phyloP scores from a whole-genome alignment of 2,329 filamentous ascomycete species.

The Pseudopithomyces maydicus region DNA sequence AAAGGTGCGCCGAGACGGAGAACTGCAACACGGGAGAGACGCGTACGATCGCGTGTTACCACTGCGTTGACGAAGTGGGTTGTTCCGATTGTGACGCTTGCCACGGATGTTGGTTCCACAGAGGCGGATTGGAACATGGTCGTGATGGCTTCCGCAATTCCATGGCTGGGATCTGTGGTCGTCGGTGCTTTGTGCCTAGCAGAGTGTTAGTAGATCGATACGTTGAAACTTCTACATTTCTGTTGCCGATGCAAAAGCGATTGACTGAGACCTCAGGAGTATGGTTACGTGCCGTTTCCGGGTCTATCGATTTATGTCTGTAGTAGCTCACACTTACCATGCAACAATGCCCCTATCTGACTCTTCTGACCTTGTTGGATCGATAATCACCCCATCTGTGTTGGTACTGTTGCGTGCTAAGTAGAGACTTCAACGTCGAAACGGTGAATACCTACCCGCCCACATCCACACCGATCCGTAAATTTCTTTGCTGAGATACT shows the following conservation, averaged over 20 bases:
- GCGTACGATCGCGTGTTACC: constrained; percentile 54
- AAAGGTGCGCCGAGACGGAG: constrained; percentile 57
- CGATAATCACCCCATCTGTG: constrained; percentile 44
- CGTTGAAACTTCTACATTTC: background rate
- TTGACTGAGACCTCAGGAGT: background rate
- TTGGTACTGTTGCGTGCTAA: constrained; percentile 34
- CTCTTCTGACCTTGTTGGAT: constrained; percentile 34
- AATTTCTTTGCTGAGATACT: constrained; percentile 16
- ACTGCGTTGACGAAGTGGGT: constrained; percentile 60
- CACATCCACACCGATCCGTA: constrained; percentile 53
- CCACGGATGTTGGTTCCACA: constrained; percentile 39
- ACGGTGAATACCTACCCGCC: constrained; percentile 38
- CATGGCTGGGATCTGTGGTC: constrained; percentile 44
- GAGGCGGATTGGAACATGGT: constrained; percentile 42
- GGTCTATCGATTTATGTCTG: background rate
- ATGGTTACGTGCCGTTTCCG: constrained; percentile 11
- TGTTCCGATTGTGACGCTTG: constrained; percentile 57
- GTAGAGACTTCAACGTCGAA: constrained; percentile 5
- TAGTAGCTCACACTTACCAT: constrained; percentile 27
- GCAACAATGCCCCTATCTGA: constrained; percentile 38
- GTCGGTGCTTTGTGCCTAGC: constrained; percentile 46
- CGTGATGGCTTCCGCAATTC: constrained; percentile 41
- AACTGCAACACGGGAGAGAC: constrained; percentile 58
- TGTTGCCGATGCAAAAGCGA: background rate
- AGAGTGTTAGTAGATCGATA: background rate